These are phyloP conservation scores for Tuber umbilicatum DNA, from an alignment of 495 filamentous ascomycete species.

Conservation along the genomic window DNA sequence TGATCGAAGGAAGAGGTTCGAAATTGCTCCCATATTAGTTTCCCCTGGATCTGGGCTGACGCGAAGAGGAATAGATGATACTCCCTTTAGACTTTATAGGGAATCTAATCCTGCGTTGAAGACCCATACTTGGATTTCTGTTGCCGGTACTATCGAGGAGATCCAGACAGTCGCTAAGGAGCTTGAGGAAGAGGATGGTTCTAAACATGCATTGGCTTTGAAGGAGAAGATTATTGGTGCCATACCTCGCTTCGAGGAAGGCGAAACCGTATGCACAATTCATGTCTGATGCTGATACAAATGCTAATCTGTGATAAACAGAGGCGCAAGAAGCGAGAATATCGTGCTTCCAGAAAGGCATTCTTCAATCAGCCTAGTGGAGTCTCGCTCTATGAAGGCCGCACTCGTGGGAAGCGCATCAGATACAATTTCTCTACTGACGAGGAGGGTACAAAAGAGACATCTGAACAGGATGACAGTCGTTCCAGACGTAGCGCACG, in stretches of 20 bases:
- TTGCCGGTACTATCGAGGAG: slow-evolving; percentile 86
- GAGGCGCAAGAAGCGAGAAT: slow-evolving; percentile 91
- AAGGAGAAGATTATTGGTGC: slow-evolving; percentile 70
- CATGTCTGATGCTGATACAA: not conserved
- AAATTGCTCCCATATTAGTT: slow-evolving; percentile 4
- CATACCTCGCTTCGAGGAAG: slow-evolving; percentile 88
- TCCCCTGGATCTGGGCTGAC: slow-evolving; percentile 6
- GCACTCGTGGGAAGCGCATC: slow-evolving; percentile 88
- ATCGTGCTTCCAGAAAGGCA: slow-evolving; percentile 75
- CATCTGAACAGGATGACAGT: slow-evolving; percentile 31
- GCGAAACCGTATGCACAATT: slow-evolving; percentile 64
- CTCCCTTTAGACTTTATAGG: slow-evolving; percentile 85
- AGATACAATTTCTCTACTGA: slow-evolving; percentile 95
- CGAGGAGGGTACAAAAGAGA: slow-evolving; percentile 71
- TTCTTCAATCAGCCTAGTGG: slow-evolving; percentile 80
- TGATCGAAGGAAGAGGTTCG: slow-evolving; percentile 65
- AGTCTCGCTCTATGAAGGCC: slow-evolving; percentile 90
- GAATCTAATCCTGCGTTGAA: slow-evolving; percentile 79
- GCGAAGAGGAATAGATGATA: slow-evolving; percentile 62
- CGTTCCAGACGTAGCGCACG: slow-evolving; percentile 30
- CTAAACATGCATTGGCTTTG: slow-evolving; percentile 67
- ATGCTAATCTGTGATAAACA: slow-evolving; percentile 45
- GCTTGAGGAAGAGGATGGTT: slow-evolving; percentile 66
- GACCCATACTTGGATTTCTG: slow-evolving; percentile 79
- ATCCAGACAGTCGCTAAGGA: slow-evolving; percentile 65